A percentile compares a stretch with the other conserved stretches of the same genome.
Evolutionary conservation across 2,329 filamentous ascomycete species (phyloP).

Genomic region (Coniochaeta pulveracea): DNA sequence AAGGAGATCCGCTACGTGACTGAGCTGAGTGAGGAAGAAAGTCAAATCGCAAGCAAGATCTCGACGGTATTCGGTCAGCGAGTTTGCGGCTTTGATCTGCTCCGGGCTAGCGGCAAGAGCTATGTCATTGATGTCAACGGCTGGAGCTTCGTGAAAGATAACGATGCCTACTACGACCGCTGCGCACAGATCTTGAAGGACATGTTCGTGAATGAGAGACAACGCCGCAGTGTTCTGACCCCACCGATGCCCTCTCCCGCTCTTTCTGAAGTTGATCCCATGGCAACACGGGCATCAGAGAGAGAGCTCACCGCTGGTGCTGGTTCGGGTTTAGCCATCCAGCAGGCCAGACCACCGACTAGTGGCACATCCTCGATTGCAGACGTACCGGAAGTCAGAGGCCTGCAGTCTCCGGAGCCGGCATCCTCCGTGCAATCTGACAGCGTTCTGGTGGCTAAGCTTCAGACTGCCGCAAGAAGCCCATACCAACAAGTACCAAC

Average conservation of each 20-base stretch:
- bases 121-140: constrained; percentile 99
- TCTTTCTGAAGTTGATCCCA: constrained; percentile 24
- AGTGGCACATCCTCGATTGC: constrained; percentile 2
- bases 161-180: constrained; percentile 95
- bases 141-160: constrained; percentile 99
- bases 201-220: constrained; percentile 75
- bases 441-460: constrained; percentile 10
- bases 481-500: constrained; percentile 4
- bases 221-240: constrained; percentile 49
- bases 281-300: constrained; percentile 20
- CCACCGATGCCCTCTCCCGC: constrained; percentile 39
- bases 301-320: constrained; percentile 11
- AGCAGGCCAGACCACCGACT: constrained; percentile 9
- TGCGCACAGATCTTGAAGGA: constrained; percentile 77
- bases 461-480: constrained; percentile 9
- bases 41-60: constrained; percentile 79
- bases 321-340: constrained; percentile 6
- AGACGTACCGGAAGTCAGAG: background rate
- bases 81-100: constrained; percentile 90
- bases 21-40: constrained; percentile 67
- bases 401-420: background rate
- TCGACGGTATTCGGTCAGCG: constrained; percentile 85
- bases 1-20: constrained; percentile 97
- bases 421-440: constrained; percentile 17
- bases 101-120: constrained; percentile 79